Evolutionary conservation across 2,329 filamentous ascomycete species (phyloP).

Genomic region (Fusarium coffeatum): DNA sequence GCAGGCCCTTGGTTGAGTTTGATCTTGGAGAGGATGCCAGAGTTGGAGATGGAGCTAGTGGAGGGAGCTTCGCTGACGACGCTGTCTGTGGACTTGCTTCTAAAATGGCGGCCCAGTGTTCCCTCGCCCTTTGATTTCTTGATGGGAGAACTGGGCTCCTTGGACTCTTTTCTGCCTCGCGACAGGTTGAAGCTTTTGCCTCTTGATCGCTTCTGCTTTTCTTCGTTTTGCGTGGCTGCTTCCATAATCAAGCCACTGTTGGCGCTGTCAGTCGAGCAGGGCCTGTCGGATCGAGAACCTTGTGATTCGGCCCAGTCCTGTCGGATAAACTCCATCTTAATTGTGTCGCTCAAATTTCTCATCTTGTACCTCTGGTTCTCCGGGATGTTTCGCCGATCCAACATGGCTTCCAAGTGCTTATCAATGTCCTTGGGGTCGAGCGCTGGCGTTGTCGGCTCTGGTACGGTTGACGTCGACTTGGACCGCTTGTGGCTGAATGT

Average conservation of each 20-base stretch:
- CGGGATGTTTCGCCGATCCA: constrained; percentile 92
- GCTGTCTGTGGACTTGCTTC: constrained; percentile 79
- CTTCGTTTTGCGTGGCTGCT: constrained; percentile 56
- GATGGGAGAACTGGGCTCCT: constrained; percentile 71
- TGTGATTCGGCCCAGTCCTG: constrained; percentile 83
- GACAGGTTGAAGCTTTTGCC: constrained; percentile 79
- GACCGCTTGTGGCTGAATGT: constrained; percentile 54
- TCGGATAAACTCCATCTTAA: constrained; percentile 95
- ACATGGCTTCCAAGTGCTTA: constrained; percentile 68
- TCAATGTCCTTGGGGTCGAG: constrained; percentile 67
- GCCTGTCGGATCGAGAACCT: constrained; percentile 59
- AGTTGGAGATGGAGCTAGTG: constrained; percentile 65
- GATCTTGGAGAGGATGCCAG: constrained; percentile 72
- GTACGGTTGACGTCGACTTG: constrained; percentile 49
- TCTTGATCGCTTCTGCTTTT: constrained; percentile 62
- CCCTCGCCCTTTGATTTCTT: constrained; percentile 80
- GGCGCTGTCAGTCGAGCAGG: constrained; percentile 59
- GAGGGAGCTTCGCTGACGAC: constrained; percentile 70
- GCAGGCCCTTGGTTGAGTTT: constrained; percentile 80
- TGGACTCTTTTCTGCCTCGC: constrained; percentile 70
- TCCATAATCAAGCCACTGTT: constrained; percentile 52
- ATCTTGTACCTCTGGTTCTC: constrained; percentile 95
- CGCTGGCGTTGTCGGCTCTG: constrained; percentile 59
- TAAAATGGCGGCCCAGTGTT: constrained; percentile 71
- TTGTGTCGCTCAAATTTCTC: constrained; percentile 85